Evolutionary conservation across 495 filamentous ascomycete species (phyloP).

Genomic region (Penicillium angulare): DNA sequence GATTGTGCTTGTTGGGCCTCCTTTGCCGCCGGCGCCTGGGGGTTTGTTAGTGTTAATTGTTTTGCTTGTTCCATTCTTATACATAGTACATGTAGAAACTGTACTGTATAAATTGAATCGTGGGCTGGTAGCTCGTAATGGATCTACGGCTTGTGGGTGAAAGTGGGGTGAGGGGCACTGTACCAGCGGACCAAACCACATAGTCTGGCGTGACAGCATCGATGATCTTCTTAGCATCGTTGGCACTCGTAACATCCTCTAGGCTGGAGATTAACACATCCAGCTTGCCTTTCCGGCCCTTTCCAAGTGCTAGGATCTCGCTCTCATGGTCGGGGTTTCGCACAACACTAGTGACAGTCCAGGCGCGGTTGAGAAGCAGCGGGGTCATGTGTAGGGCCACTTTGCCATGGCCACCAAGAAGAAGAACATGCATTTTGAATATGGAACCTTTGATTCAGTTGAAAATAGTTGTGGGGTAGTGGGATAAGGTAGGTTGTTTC

Average conservation of each 20-base stretch:
- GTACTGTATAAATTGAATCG: no score
- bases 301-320: constrained; percentile 58
- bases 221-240: constrained; percentile 60
- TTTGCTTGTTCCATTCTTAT: neutral
- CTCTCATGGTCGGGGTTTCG: constrained; percentile 64
- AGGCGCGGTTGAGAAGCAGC: constrained; percentile 66
- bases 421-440: constrained; percentile 54
- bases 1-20: constrained; percentile 57
- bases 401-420: constrained; percentile 83
- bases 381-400: constrained; percentile 75
- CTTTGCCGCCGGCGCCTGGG: constrained; percentile 72
- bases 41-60: constrained; percentile 2
- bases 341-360: constrained; percentile 76
- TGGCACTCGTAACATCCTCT: constrained; percentile 63
- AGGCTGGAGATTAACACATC: constrained; percentile 65
- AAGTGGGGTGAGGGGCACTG: constrained; percentile 14
- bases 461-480: no score
- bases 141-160: neutral
- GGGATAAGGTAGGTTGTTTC: no score
- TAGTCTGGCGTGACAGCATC: constrained; percentile 62
- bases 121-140: no score
- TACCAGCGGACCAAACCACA: constrained; percentile 79
- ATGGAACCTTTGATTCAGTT: neutral
- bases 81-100: no score
- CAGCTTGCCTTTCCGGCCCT: constrained; percentile 52